Conservation (phyloP, 148 eudicot genomes). For the Hydrangea macrophylla region DNA sequence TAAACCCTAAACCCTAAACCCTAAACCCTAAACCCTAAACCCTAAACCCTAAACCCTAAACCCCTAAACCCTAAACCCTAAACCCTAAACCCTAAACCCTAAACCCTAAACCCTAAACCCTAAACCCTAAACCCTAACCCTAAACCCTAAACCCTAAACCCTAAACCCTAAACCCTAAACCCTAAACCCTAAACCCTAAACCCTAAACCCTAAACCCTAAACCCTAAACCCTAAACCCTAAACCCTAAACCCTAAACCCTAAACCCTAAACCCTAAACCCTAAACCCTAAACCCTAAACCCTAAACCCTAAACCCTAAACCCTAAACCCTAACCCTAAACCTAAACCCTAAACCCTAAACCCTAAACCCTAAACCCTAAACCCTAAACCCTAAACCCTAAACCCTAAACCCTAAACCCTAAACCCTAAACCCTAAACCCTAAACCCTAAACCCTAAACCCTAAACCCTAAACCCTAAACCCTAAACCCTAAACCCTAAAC, state of each 20-base stretch:
- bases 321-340: conserved; percentile 30
- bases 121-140: conserved; percentile 13
- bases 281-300: conserved; percentile 21
- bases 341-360: conserved; percentile 24
- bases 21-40: conserved; percentile 4
- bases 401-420: conserved; percentile 17
- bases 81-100: conserved; percentile 12
- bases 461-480: conserved; percentile 9
- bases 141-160: conserved; percentile 17
- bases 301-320: conserved; percentile 23
- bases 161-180: conserved; percentile 10
- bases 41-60: conserved; percentile 16
- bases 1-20: conserved; percentile 10
- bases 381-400: conserved; percentile 22
- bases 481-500: neutral
- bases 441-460: conserved; percentile 7
- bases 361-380: conserved; percentile 25
- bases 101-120: conserved; percentile 14
- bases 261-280: conserved; percentile 28
- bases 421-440: conserved; percentile 19
- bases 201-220: conserved; percentile 23
- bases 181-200: conserved; percentile 25
- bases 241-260: conserved; percentile 23
- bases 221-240: conserved; percentile 25
- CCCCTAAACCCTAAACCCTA: conserved; percentile 6